Base-by-base conservation (phyloP, 2,329 filamentous ascomycete genomes). In the Botrytis elliptica region DNA sequence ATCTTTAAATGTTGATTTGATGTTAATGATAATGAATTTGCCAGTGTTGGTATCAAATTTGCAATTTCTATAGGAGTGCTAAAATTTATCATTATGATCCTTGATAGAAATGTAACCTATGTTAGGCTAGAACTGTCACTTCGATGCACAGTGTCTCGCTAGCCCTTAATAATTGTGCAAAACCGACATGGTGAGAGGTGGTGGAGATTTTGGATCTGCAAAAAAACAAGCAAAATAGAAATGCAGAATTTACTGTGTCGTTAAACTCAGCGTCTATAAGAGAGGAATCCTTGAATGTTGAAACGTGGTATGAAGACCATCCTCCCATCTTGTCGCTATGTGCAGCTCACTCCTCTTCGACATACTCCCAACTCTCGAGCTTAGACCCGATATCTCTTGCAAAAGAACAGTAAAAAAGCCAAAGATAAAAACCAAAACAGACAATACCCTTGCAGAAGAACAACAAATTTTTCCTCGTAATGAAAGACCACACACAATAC, bases 191-290 rank as follows among this genome's bases (percentile, higher is more conserved):
- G 29, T 33, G 33, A 33, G 33, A 52, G 5, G 12, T 14, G 5
- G 3, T 52, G 25, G 4, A n/a, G 2, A 52, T 14, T 52, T 14
- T 12, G 4, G 0, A 52, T n/a, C 16, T 52, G 25, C 12, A 52
- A 2, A n/a, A n/a, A 7, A 2, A 14, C 3, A n/a, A 12, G 5
- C 14, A 52, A n/a, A n/a, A 16, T 1, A 0, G 6, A 55, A n/a
- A 14, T 16, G 16, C 49, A 2, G 0, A 55, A 16, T 16, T 5
- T 16, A 55, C 12, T n/a, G 25, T n/a, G 49, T 55, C 7, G 12
- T 7, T 7, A 8, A 55, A 3, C 5, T n/a, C 0, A 16, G 22
- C 0, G 5, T n/a, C 5, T n/a, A 25, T 2, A n/a, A 1, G 8
- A 55, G 25, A 16, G 16, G 12, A n/a, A 55, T 7, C 25, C 1